Evolutionary conservation across 306 rosid genomes (phyloP).

Genomic region (Nissolia schottii): DNA sequence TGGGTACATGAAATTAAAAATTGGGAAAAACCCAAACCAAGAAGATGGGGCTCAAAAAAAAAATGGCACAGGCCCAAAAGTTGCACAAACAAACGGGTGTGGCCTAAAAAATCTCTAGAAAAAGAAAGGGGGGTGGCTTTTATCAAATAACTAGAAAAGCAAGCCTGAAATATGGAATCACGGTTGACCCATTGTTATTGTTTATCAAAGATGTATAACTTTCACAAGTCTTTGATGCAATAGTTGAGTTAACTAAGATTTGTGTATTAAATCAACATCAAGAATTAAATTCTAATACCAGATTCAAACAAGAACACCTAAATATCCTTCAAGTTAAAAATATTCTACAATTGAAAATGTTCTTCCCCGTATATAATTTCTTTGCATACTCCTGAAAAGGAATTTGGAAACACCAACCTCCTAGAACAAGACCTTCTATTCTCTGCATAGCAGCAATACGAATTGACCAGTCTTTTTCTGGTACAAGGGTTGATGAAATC

Average conservation of each 20-base stretch:
- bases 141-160: no score
- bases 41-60: no score
- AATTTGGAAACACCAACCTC: slow-evolving; percentile 60
- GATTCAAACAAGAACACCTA: slow-evolving; percentile 4
- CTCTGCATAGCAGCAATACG: slow-evolving; percentile 95
- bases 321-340: slow-evolving; percentile 5
- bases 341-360: slow-evolving; percentile 4
- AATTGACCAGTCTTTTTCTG: slow-evolving; percentile 97
- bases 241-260: background rate
- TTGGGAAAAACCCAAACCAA: no score
- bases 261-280: background rate
- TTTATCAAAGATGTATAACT: background rate
- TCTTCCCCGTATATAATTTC: background rate
- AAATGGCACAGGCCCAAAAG: no score
- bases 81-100: no score
- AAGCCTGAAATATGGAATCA: no score
- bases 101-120: no score
- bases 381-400: slow-evolving; percentile 4
- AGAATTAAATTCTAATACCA: slow-evolving; percentile 8
- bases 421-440: slow-evolving; percentile 86
- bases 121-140: no score
- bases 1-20: no score
- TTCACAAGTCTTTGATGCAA: background rate
- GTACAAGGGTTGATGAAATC: slow-evolving; percentile 85
- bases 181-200: no score